phyloP scores from a whole-genome alignment of 192 early-diverging fungal genomes.

The Chytriomyces sp. region DNA sequence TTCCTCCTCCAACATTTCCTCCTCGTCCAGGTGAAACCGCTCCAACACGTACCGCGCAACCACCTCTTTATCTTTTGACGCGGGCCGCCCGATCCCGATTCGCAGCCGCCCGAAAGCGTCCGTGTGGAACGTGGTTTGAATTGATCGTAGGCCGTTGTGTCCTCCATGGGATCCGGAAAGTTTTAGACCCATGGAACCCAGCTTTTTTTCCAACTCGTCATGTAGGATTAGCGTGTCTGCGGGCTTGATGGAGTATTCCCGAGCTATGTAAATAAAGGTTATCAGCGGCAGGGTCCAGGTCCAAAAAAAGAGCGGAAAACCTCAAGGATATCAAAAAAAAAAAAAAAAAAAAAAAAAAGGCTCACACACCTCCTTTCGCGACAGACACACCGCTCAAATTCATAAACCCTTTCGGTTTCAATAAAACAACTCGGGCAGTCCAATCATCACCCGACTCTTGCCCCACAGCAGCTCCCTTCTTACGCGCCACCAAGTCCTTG shows the following conservation, averaged over 20 bases:
- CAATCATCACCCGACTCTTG: background rate
- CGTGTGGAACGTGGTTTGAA: constrained; percentile 52
- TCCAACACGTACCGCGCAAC: constrained; percentile 67
- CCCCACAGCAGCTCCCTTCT: background rate
- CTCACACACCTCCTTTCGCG: constrained; percentile 60
- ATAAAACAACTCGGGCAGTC: constrained; percentile 49
- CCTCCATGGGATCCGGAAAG: constrained; percentile 66
- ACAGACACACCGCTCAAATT: constrained; percentile 71
- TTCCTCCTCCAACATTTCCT: constrained; percentile 48
- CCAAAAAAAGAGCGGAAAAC: background rate
- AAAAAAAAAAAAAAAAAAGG: background rate
- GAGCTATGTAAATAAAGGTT: constrained; percentile 39
- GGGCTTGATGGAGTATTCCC: constrained; percentile 49
- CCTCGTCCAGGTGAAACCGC: constrained; percentile 56
- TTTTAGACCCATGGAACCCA: constrained; percentile 69
- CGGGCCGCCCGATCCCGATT: constrained; percentile 73
- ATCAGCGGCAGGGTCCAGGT: background rate
- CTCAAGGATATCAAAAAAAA: background rate
- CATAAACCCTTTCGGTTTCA: constrained; percentile 72
- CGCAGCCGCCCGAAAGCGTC: constrained; percentile 62
- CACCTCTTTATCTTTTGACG: constrained; percentile 38
- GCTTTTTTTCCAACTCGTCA: constrained; percentile 74
- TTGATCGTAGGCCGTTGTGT: constrained; percentile 78
- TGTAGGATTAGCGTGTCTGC: constrained; percentile 67
- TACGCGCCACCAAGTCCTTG: background rate